Conservation (phyloP, 164 flowering plant genomes). For the Pachysandra terminalis region DNA sequence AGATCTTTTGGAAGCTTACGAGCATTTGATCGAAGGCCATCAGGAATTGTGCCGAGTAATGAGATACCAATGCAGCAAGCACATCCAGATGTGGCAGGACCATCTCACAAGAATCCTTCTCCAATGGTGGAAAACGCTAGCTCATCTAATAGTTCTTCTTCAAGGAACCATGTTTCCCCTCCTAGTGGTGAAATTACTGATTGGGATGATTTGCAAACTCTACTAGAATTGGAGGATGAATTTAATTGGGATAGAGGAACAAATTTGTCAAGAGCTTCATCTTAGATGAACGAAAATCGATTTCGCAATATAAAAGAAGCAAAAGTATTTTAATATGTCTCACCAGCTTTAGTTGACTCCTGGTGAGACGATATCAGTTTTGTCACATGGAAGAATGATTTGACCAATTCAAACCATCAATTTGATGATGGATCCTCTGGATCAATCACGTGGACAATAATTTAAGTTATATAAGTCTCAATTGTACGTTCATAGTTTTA, state of each 20-base stretch:
- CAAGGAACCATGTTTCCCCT: slow-evolving; percentile 16
- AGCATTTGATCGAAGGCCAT: slow-evolving; percentile 74
- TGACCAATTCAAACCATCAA: too few relatives aligned
- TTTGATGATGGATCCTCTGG: too few relatives aligned
- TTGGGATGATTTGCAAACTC: slow-evolving; percentile 14
- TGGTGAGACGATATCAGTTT: too few relatives aligned
- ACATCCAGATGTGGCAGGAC: neutral
- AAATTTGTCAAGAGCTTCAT: neutral
- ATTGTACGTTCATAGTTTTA: too few relatives aligned
- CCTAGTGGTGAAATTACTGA: slow-evolving; percentile 1
- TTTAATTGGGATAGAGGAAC: slow-evolving; percentile 17
- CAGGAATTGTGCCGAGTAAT: slow-evolving; percentile 10
- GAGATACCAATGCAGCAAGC: slow-evolving; percentile 1
- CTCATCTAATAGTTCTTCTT: slow-evolving; percentile 26
- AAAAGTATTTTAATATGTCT: too few relatives aligned
- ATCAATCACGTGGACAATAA: too few relatives aligned
- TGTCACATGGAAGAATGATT: too few relatives aligned
- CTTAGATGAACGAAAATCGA: neutral
- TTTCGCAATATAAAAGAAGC: too few relatives aligned
- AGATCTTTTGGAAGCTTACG: slow-evolving; percentile 48
- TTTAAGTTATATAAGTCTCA: too few relatives aligned
- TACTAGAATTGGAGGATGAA: slow-evolving; percentile 31
- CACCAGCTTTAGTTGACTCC: too few relatives aligned
- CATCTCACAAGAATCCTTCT: slow-evolving; percentile 12
- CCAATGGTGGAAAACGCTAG: slow-evolving; percentile 18